Evolutionary conservation across 208 protist species (phyloP).

Genomic region (Plasmodiophora brassicae): DNA sequence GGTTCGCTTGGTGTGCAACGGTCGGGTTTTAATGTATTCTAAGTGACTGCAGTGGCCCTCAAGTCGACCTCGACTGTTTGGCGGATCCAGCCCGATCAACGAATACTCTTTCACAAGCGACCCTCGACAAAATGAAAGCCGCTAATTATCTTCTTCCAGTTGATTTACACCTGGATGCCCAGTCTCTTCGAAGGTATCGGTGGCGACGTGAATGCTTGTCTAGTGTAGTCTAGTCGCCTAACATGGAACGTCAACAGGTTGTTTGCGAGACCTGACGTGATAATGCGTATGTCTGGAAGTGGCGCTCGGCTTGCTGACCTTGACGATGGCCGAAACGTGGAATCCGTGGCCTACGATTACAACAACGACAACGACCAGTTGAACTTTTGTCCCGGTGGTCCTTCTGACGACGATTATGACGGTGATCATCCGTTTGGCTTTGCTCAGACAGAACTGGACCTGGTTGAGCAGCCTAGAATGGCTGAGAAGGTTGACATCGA

Average conservation of each 20-base stretch:
- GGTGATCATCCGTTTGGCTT: background rate
- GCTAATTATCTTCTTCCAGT: background rate
- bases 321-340: background rate
- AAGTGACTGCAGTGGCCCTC: background rate
- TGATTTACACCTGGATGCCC: background rate
- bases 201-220: no score
- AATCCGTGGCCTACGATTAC: background rate
- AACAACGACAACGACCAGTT: background rate
- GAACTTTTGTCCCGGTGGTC: background rate
- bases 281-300: background rate
- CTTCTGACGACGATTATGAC: background rate
- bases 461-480: background rate
- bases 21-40: no score
- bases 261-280: background rate
- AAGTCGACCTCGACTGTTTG: background rate
- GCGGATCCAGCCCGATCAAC: background rate
- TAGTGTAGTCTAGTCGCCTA: no score
- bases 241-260: background rate
- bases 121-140: background rate
- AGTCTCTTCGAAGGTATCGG: background rate
- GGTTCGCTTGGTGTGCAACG: no score
- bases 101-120: background rate
- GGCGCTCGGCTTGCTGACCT: background rate
- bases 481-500: background rate
- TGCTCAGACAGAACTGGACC: background rate